phyloP scores from a whole-genome alignment of 768 basidiomycete species.

The Amanita exitialis region DNA sequence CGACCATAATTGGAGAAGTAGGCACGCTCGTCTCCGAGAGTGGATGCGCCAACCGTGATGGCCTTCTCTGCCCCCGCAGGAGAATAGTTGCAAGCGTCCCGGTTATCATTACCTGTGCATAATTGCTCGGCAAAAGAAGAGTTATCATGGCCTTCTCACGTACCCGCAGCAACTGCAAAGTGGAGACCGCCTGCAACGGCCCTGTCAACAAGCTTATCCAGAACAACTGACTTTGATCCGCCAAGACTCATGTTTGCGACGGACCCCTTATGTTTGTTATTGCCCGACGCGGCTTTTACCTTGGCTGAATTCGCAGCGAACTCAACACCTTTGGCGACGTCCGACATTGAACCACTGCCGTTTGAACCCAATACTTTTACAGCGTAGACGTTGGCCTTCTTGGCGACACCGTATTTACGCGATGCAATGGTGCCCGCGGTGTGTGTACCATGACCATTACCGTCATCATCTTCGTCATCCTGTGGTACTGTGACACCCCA shows the following conservation, averaged over 20 bases:
- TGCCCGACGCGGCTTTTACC: constrained; percentile 59
- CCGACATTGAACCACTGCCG: constrained; percentile 91
- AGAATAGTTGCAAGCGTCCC: constrained; percentile 87
- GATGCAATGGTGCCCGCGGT: constrained; percentile 97
- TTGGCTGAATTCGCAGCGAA: constrained; percentile 58
- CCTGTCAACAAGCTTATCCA: constrained; percentile 78
- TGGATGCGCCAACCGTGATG: constrained; percentile 90
- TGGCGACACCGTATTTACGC: constrained; percentile 89
- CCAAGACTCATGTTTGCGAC: constrained; percentile 98
- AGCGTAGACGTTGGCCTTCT: constrained; percentile 80
- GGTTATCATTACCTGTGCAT: constrained; percentile 64
- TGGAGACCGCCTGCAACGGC: constrained; percentile 83
- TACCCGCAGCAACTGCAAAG: constrained; percentile 95
- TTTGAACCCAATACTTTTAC: constrained; percentile 94
- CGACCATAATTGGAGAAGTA: constrained; percentile 89
- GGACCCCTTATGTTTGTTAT: constrained; percentile 84
- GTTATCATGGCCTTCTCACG: constrained; percentile 14
- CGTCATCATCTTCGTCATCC: constrained; percentile 81
- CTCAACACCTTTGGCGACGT: constrained; percentile 81
- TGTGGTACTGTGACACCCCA: constrained; percentile 93
- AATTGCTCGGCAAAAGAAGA: background rate
- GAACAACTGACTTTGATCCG: constrained; percentile 80
- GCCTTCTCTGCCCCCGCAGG: constrained; percentile 86
- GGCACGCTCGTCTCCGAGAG: constrained; percentile 70
- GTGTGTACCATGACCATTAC: constrained; percentile 93